These are phyloP conservation scores for Cucurbita pepo DNA, from an alignment of 306 rosid species.

Conservation along the genomic window DNA sequence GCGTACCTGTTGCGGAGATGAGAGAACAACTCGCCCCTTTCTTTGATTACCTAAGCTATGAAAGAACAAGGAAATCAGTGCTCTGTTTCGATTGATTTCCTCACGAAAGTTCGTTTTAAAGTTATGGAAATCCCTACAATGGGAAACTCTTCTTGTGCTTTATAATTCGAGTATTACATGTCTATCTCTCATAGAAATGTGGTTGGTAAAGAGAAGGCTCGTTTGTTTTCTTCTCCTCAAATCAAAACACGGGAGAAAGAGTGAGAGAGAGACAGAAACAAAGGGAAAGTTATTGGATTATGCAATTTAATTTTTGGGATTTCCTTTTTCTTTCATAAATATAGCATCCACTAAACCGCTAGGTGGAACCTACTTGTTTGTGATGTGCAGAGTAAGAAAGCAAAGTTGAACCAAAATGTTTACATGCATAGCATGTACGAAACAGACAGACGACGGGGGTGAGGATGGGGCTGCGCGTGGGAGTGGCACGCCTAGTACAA, in stretches of 20 bases:
- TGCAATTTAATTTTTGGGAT: background rate
- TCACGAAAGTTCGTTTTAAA: background rate
- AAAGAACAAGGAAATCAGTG: background rate
- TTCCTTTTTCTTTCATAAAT: background rate
- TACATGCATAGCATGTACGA: conserved; percentile 86
- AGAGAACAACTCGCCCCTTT: background rate
- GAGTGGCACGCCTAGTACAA: conserved; percentile 81
- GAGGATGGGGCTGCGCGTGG: conserved; percentile 54
- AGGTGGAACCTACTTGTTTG: conserved; percentile 3
- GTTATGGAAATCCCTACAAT: background rate
- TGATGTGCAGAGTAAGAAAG: conserved; percentile 19
- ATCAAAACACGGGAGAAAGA: background rate
- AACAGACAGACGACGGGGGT: conserved; percentile 34
- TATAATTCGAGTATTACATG: background rate
- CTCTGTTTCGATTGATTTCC: background rate
- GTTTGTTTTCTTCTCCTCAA: background rate
- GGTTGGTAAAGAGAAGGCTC: background rate
- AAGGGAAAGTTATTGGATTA: background rate
- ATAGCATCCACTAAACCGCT: background rate
- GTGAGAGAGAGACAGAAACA: background rate
- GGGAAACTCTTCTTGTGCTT: background rate
- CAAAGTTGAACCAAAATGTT: conserved; percentile 34
- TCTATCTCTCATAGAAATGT: background rate
- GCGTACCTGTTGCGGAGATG: background rate
- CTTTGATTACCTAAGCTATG: background rate